phyloP scores from a whole-genome alignment of 441 rosid species.

The Euphorbia schlechtendalii region DNA sequence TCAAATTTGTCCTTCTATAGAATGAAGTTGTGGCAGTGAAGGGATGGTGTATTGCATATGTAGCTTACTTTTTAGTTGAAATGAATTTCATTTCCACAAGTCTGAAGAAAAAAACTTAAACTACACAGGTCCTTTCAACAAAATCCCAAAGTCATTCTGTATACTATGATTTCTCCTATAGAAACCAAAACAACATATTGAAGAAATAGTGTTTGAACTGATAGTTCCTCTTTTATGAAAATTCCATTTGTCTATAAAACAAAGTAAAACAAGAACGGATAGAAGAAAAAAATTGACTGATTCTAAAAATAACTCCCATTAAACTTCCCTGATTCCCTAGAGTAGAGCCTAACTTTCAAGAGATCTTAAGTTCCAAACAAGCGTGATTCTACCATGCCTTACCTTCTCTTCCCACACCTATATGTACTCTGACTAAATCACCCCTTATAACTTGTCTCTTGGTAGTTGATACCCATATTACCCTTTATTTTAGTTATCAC shows the following conservation, averaged over 20 bases:
- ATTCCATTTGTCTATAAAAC: not conserved
- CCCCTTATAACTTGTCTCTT: not conserved
- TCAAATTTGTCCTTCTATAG: not conserved
- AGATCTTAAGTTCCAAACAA: too few species aligned
- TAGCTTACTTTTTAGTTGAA: not conserved
- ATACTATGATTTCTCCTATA: not conserved
- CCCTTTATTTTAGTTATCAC: not conserved
- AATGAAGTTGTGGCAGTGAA: not conserved
- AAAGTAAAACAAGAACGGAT: too few species aligned
- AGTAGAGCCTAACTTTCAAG: too few species aligned
- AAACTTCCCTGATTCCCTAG: too few species aligned
- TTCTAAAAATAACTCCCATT: too few species aligned
- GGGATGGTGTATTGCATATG: not conserved
- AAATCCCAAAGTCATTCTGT: not conserved
- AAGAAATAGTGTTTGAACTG: not conserved
- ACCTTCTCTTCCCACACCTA: not conserved
- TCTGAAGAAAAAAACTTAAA: not conserved
- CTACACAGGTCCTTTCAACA: not conserved
- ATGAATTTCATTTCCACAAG: not conserved
- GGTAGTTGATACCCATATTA: not conserved
- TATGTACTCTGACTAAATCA: not conserved
- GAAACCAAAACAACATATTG: not conserved
- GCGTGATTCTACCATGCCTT: not conserved
- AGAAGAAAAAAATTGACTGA: too few species aligned
- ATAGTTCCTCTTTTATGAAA: not conserved